Percentiles rank a stretch among this genome's conserved stretches.
These are phyloP conservation scores for Lipomyces yamadae DNA, from an alignment of 805 yeast species.

Conservation along the genomic window DNA sequence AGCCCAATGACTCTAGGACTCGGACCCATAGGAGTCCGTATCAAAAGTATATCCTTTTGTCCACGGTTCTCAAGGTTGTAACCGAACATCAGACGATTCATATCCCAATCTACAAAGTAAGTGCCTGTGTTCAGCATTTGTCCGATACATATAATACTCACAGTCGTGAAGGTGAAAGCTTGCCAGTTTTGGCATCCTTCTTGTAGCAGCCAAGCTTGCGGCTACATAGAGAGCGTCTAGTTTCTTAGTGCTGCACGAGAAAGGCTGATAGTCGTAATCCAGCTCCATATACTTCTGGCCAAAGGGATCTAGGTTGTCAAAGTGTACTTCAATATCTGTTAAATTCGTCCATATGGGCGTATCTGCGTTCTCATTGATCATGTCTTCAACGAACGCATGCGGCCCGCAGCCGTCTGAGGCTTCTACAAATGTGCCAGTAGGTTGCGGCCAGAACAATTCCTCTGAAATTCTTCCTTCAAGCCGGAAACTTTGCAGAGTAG, in stretches of 20 bases:
- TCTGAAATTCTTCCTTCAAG: neutral
- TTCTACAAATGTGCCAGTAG: neutral
- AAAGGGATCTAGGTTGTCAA: neutral
- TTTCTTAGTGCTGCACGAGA: neutral
- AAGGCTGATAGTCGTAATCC: neutral
- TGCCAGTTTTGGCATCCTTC: conserved; percentile 1
- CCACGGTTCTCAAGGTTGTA: neutral
- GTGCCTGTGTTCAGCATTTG: neutral
- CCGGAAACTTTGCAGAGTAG: neutral
- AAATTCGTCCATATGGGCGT: neutral
- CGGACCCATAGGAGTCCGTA: neutral
- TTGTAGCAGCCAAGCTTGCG: neutral
- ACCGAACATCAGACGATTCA: conserved; percentile 1
- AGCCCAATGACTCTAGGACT: neutral
- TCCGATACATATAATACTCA: neutral
- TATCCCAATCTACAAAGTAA: neutral
- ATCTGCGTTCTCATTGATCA: neutral
- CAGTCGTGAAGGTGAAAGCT: conserved; percentile 1
- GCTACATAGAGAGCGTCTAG: neutral
- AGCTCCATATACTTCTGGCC: conserved; percentile 2
- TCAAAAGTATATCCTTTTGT: neutral
- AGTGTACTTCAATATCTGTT: neutral
- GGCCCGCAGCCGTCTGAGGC: neutral
- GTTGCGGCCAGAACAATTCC: conserved; percentile 4
- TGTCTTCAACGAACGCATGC: neutral